Percentiles rank a stretch among this genome's conserved stretches.
Evolutionary conservation across 1,284 basidiomycete species (phyloP).

Genomic region (Naganishia liquefaciens): DNA sequence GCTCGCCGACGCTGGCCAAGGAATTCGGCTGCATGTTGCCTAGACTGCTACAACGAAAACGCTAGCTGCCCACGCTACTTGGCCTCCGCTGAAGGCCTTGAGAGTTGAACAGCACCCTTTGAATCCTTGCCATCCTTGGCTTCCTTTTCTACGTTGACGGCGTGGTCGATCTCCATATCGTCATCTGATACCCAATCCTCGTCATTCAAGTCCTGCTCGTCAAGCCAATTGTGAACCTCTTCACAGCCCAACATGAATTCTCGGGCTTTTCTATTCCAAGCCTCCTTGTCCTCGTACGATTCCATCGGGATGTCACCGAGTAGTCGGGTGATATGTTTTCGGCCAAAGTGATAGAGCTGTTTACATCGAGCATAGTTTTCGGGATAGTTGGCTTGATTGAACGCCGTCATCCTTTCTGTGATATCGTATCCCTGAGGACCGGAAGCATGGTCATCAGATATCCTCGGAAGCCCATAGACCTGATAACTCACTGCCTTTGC

Average conservation of each 20-base stretch:
- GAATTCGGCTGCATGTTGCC: background rate
- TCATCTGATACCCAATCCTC: constrained; percentile 12
- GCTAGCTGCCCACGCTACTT: background rate
- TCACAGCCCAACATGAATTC: constrained; percentile 16
- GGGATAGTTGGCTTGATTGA: constrained; percentile 19
- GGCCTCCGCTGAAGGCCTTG: background rate
- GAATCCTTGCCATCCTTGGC: background rate
- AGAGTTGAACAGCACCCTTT: too few relatives aligned
- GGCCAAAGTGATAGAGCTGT: constrained; percentile 19
- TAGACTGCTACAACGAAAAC: background rate
- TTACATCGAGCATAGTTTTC: constrained; percentile 25
- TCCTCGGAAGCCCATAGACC: background rate
- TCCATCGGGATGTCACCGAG: constrained; percentile 7
- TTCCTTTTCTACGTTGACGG: background rate
- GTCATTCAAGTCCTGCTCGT: constrained; percentile 19
- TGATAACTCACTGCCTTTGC: constrained; percentile 9
- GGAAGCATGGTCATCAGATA: background rate
- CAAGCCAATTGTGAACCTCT: constrained; percentile 23
- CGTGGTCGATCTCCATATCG: constrained; percentile 2
- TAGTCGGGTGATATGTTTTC: constrained; percentile 16
- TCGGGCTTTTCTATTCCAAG: constrained; percentile 8
- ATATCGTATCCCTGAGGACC: background rate
- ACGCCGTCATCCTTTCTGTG: constrained; percentile 21
- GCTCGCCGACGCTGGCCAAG: too few relatives aligned
- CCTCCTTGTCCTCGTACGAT: constrained; percentile 4